These are phyloP conservation scores for Rubia peregrina DNA, from an alignment of 305 asterid genomes.

Conservation along the genomic window DNA sequence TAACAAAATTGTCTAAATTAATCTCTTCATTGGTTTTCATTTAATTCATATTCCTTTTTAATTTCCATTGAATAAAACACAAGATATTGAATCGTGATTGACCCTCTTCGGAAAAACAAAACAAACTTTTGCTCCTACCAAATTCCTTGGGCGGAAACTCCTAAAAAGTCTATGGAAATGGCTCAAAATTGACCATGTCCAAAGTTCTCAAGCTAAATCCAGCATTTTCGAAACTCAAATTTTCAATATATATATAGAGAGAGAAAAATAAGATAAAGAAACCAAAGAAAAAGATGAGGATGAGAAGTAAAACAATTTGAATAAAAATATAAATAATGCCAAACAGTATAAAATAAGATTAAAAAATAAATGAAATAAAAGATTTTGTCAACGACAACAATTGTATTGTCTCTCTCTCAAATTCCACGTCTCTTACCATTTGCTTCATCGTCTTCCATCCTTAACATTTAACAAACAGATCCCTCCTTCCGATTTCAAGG, in stretches of 20 bases:
- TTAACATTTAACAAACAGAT: constrained; percentile 30
- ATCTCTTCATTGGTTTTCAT: no score
- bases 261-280: not conserved
- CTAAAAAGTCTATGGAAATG: constrained; percentile 1
- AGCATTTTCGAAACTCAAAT: not conserved
- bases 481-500: constrained; percentile 27
- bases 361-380: not conserved
- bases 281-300: not conserved
- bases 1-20: no score
- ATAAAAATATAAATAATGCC: not conserved
- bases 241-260: not conserved
- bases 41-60: no score
- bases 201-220: not conserved
- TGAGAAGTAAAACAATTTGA: not conserved
- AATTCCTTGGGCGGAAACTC: not conserved
- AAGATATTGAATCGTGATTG: not conserved
- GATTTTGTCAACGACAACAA: not conserved
- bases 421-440: constrained; percentile 18
- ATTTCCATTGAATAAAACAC: not conserved
- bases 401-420: not conserved
- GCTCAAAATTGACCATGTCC: not conserved
- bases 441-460: constrained; percentile 16
- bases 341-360: not conserved
- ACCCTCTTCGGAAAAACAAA: not conserved
- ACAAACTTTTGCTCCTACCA: not conserved